Conservation (phyloP, 306 rosid genomes). For the Pyrus communis region DNA sequence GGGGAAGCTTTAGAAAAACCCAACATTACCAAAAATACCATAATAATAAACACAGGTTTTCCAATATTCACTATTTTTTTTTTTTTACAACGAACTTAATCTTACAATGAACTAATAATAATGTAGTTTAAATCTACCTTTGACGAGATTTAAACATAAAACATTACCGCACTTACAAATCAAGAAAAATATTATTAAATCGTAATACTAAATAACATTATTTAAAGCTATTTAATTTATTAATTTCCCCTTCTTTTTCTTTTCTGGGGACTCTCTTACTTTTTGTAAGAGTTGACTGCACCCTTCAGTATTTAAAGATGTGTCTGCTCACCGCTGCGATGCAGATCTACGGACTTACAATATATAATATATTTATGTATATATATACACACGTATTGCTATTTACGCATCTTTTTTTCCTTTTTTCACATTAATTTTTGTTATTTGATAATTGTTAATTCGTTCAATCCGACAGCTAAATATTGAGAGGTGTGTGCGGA, state of each 20-base stretch:
- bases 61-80: background rate
- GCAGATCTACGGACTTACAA: slow-evolving; percentile 36
- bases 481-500: too few relatives aligned
- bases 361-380: background rate
- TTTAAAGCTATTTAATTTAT: background rate
- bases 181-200: too few relatives aligned
- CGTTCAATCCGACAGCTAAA: fast-evolving
- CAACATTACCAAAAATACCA: slow-evolving; percentile 5
- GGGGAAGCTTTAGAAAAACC: slow-evolving; percentile 57
- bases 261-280: background rate
- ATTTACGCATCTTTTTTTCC: too few relatives aligned
- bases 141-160: fast-evolving
- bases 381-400: too few relatives aligned
- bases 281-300: slow-evolving; percentile 49
- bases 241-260: background rate
- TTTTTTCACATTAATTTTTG: too few relatives aligned
- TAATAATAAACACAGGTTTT: background rate
- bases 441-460: too few relatives aligned
- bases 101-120: fast-evolving
- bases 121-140: too few relatives aligned
- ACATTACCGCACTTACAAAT: fast-evolving
- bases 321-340: slow-evolving; percentile 18
- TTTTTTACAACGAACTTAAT: background rate
- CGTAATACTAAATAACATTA: fast-evolving
- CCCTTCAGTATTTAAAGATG: slow-evolving; percentile 35